Conservation (phyloP, 352 stramenopile genomes). For the Phytophthora pistaciae region DNA sequence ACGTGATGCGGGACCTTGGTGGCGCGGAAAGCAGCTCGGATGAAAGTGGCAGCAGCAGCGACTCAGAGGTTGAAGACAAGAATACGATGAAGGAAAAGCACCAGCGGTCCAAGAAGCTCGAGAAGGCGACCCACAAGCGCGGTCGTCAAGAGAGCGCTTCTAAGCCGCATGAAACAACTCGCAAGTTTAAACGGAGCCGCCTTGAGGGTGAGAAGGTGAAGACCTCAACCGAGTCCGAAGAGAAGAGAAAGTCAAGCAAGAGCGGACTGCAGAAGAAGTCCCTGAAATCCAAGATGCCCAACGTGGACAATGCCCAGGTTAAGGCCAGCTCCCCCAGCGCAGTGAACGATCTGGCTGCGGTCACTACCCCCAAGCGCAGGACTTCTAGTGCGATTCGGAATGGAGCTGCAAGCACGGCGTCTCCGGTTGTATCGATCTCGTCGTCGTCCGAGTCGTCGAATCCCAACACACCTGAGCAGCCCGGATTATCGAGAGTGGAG, state of each 20-base stretch:
- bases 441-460: slow-evolving; percentile 73
- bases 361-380: slow-evolving; percentile 51
- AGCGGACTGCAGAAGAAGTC: slow-evolving; percentile 19
- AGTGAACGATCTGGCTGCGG: slow-evolving; percentile 2
- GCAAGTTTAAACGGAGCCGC: slow-evolving; percentile 33
- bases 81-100: slow-evolving; percentile 28
- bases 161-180: slow-evolving; percentile 26
- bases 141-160: slow-evolving; percentile 17
- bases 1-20: slow-evolving; percentile 54
- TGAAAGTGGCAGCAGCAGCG: slow-evolving; percentile 38
- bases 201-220: slow-evolving; percentile 28
- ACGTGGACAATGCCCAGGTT: slow-evolving; percentile 1
- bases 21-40: slow-evolving; percentile 37
- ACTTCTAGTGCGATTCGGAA: not conserved
- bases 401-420: slow-evolving; percentile 41
- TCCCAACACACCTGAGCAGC: slow-evolving; percentile 69
- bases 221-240: not conserved
- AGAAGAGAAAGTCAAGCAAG: slow-evolving; percentile 27
- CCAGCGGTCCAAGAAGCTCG: slow-evolving; percentile 23
- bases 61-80: slow-evolving; percentile 27
- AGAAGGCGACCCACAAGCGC: slow-evolving; percentile 30
- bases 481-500: slow-evolving; percentile 41
- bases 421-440: slow-evolving; percentile 78
- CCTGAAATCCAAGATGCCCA: slow-evolving; percentile 20
- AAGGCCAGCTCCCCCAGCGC: slow-evolving; percentile 1